These are phyloP conservation scores for Leptographium lundbergii DNA, from an alignment of 2,329 filamentous ascomycete genomes.

Conservation along the genomic window DNA sequence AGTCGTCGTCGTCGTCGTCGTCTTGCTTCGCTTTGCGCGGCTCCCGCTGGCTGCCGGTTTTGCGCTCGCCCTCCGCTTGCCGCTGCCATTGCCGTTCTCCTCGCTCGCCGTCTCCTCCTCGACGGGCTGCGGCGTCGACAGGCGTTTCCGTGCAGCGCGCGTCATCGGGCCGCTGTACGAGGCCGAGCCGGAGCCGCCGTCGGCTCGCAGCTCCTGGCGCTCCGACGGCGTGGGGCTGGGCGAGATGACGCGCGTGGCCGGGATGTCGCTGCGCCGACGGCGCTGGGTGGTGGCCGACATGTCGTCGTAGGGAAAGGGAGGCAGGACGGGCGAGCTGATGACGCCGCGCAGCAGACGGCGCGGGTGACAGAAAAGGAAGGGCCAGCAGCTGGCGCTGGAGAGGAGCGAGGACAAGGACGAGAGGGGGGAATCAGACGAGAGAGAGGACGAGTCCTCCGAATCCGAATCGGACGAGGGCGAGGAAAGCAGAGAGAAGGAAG, in stretches of 20 bases:
- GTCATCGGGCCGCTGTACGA: conserved; percentile 60
- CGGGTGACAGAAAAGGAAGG: conserved; percentile 25
- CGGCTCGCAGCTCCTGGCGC: conserved; percentile 24
- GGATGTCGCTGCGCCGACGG: conserved; percentile 44
- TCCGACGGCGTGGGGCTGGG: conserved; percentile 69
- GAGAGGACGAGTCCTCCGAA: background rate
- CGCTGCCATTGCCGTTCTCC: background rate
- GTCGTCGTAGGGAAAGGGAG: conserved; percentile 36
- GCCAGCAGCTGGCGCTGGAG: conserved; percentile 6
- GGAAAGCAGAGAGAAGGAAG: conserved; percentile 1
- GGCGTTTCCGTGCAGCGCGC: conserved; percentile 53
- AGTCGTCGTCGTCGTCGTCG: conserved; percentile 22
- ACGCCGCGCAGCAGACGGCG: conserved; percentile 42
- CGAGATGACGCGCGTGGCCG: conserved; percentile 74
- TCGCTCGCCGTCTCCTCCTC: conserved; percentile 31
- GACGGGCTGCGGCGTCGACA: conserved; percentile 43
- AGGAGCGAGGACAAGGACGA: conserved; percentile 11
- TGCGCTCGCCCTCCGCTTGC: too few species aligned
- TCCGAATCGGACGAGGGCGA: conserved; percentile 1
- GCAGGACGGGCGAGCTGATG: conserved; percentile 42
- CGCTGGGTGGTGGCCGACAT: conserved; percentile 22
- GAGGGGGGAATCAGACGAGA: background rate
- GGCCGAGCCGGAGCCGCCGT: conserved; percentile 20
- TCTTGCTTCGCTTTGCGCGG: too few species aligned
- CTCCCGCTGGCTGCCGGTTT: too few species aligned